These are phyloP conservation scores for Botrytis elliptica DNA, from an alignment of 2,329 filamentous ascomycete genomes.

Conservation along the genomic window DNA sequence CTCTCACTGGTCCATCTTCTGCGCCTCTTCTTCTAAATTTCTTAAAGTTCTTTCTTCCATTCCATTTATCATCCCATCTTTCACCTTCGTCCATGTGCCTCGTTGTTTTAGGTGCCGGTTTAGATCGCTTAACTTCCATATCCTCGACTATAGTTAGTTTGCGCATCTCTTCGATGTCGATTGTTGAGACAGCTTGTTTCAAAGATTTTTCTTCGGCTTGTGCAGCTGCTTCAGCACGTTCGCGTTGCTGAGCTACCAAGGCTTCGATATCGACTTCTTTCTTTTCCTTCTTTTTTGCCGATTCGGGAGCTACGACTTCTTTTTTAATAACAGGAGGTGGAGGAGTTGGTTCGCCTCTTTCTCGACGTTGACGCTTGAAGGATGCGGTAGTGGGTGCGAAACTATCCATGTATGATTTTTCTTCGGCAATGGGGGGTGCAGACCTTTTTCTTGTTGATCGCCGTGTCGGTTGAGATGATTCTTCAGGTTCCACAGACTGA, in stretches of 20 bases:
- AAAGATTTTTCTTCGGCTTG: conserved; percentile 54
- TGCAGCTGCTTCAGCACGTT: conserved; percentile 62
- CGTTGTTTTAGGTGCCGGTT: conserved; percentile 32
- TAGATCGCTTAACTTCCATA: conserved; percentile 59
- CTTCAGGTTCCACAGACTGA: conserved; percentile 23
- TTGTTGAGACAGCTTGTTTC: conserved; percentile 57
- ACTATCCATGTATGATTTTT: conserved; percentile 58
- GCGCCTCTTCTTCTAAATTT: conserved; percentile 68
- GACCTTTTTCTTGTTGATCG: conserved; percentile 44
- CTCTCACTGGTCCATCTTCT: conserved; percentile 38
- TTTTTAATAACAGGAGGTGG: conserved; percentile 22
- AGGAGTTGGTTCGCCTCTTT: conserved; percentile 37
- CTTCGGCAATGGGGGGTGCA: conserved; percentile 42
- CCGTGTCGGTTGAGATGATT: background rate
- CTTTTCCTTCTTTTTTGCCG: conserved; percentile 42
- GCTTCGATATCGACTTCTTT: conserved; percentile 64
- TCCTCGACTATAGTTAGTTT: conserved; percentile 74
- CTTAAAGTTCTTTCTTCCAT: conserved; percentile 95
- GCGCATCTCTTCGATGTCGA: conserved; percentile 71
- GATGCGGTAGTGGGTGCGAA: conserved; percentile 70
- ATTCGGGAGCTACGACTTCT: conserved; percentile 23
- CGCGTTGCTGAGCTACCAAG: conserved; percentile 57
- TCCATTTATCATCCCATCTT: conserved; percentile 87
- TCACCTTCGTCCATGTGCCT: conserved; percentile 47
- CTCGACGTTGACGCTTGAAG: conserved; percentile 69